Evolutionary conservation across 768 basidiomycete genomes (phyloP).

Genomic region (Termitomyces sp.): DNA sequence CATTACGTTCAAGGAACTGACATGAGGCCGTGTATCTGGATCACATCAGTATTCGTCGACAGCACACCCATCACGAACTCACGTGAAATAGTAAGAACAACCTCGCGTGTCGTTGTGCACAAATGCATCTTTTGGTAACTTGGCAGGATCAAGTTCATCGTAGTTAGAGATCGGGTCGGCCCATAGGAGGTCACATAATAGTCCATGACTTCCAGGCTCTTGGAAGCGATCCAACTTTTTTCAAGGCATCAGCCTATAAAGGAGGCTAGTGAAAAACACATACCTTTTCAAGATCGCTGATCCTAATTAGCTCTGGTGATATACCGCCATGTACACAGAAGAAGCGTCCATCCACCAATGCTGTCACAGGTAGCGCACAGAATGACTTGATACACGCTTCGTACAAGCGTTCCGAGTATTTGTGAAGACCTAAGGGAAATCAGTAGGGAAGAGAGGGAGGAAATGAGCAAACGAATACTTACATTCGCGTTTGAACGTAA

Average conservation of each 20-base stretch:
- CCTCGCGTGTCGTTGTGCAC: constrained; percentile 84
- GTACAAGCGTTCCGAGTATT: constrained; percentile 82
- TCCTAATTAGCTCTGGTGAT: constrained; percentile 75
- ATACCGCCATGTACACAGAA: constrained; percentile 98
- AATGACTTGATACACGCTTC: constrained; percentile 91
- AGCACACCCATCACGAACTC: constrained; percentile 21
- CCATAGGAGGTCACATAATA: constrained; percentile 95
- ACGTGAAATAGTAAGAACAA: constrained; percentile 93
- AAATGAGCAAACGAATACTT: constrained; percentile 17
- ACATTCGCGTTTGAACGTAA: constrained; percentile 98
- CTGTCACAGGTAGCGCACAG: constrained; percentile 84
- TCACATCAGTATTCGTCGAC: constrained; percentile 13
- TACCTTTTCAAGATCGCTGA: constrained; percentile 70
- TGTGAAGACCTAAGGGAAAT: constrained; percentile 65
- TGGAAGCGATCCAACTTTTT: constrained; percentile 82
- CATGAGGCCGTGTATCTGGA: constrained; percentile 78
- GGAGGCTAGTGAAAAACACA: constrained; percentile 18
- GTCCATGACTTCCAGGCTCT: constrained; percentile 88
- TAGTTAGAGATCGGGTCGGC: constrained; percentile 89
- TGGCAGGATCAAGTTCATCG: constrained; percentile 61
- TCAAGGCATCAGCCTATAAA: not conserved
- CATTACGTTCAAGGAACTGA: constrained; percentile 89
- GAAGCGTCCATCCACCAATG: constrained; percentile 91
- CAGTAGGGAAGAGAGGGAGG: not conserved
- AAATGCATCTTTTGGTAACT: constrained; percentile 52